Conservation (phyloP, 2,329 filamentous ascomycete species). For the Hymenotorrendiella dingleyae region DNA sequence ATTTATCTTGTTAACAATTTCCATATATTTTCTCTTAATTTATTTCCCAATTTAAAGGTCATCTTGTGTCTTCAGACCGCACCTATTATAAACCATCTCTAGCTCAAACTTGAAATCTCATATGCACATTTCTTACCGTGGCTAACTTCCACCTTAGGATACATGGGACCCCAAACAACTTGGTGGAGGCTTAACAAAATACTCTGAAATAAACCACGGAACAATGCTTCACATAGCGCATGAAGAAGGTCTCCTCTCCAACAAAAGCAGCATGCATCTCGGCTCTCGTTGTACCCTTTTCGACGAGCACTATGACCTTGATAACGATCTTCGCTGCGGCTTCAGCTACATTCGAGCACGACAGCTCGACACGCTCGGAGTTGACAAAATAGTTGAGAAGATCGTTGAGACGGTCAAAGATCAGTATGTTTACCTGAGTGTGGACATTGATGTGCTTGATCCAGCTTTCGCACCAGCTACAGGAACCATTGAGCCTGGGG, state of each 20-base stretch:
- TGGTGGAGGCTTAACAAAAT: conserved; percentile 25
- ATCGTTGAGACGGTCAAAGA: conserved; percentile 27
- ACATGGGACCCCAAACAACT: conserved; percentile 29
- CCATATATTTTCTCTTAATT: too few species aligned
- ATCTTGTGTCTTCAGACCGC: too few species aligned
- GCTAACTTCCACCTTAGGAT: conserved; percentile 15
- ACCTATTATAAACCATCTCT: too few species aligned
- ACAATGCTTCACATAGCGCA: conserved; percentile 31
- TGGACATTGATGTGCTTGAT: conserved; percentile 30
- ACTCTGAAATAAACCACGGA: conserved; percentile 29
- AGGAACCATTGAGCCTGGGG: conserved; percentile 29
- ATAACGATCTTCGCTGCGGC: conserved; percentile 28
- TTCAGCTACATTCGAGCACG: conserved; percentile 26
- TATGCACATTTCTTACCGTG: too few species aligned
- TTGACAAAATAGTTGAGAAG: conserved; percentile 22
- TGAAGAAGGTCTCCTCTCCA: conserved; percentile 28
- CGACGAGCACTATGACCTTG: conserved; percentile 25
- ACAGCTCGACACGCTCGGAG: conserved; percentile 25
- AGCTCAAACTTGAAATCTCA: too few species aligned
- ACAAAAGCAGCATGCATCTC: conserved; percentile 29
- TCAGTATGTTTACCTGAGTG: conserved; percentile 27
- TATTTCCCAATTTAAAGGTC: too few species aligned
- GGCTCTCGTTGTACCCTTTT: conserved; percentile 24
- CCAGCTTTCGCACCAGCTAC: conserved; percentile 29
- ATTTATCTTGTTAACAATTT: neutral